A percentile compares a stretch with the other conserved stretches of the same genome.
These are phyloP conservation scores for Aspergillus brasiliensis DNA, from an alignment of 2,329 filamentous ascomycete genomes.

Conservation along the genomic window DNA sequence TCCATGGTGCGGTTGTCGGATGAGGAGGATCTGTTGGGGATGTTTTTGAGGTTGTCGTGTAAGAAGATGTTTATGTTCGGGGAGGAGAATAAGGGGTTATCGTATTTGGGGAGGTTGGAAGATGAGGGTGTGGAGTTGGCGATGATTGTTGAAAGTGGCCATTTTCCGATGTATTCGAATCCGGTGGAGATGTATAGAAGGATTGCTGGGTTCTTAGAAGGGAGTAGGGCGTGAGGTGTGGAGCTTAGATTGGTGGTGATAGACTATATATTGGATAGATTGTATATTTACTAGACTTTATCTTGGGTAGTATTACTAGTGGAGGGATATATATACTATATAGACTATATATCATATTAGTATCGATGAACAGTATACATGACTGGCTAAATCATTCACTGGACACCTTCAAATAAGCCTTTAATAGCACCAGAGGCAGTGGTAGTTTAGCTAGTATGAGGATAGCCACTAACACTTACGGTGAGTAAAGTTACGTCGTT, in stretches of 20 bases:
- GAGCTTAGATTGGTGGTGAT: not conserved
- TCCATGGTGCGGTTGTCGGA: constrained; percentile 29
- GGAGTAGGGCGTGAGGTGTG: not conserved
- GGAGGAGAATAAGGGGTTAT: constrained; percentile 21
- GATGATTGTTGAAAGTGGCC: constrained; percentile 23
- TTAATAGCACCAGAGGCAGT: too few species aligned
- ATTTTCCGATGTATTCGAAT: constrained; percentile 33
- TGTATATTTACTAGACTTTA: too few species aligned
- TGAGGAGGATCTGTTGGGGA: constrained; percentile 20
- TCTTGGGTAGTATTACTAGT: too few species aligned
- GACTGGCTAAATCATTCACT: too few species aligned
- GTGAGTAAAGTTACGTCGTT: too few species aligned
- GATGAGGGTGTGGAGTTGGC: constrained; percentile 24
- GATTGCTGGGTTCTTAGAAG: constrained; percentile 22
- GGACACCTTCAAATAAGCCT: too few species aligned
- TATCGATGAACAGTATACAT: too few species aligned
- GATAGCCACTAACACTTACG: too few species aligned
- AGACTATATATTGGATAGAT: not conserved
- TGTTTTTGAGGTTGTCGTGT: constrained; percentile 20
- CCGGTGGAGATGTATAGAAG: constrained; percentile 28
- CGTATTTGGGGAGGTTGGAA: constrained; percentile 21
- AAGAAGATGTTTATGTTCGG: constrained; percentile 29
- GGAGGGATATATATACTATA: too few species aligned
- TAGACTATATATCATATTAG: too few species aligned
- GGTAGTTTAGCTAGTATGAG: too few species aligned